These are phyloP conservation scores for Ammopiptanthus mongolicus DNA, from an alignment of 306 rosid species.

Conservation along the genomic window DNA sequence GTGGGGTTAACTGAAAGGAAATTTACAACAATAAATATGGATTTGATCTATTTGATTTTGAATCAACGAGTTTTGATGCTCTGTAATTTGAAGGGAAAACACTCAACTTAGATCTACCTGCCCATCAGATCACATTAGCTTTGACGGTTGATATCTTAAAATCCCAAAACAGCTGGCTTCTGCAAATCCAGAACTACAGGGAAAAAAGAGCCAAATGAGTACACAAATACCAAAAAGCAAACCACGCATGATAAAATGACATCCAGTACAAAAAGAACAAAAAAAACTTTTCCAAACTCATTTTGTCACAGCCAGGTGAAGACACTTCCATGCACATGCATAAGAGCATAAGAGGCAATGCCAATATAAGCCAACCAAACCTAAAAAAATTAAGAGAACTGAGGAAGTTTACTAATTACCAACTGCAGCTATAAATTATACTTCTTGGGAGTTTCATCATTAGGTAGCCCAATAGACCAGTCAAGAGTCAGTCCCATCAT, in stretches of 20 bases:
- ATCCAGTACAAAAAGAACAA: background rate
- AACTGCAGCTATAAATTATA: slow-evolving; percentile 38
- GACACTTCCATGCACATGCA: background rate
- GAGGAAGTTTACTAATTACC: slow-evolving; percentile 35
- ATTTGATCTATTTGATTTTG: slow-evolving; percentile 15
- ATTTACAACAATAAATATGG: slow-evolving; percentile 11
- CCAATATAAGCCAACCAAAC: slow-evolving; percentile 2
- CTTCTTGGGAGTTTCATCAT: slow-evolving; percentile 45
- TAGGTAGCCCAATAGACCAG: slow-evolving; percentile 42
- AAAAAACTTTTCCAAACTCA: background rate
- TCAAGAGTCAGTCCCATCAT: slow-evolving; percentile 48
- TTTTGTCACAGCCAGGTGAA: background rate
- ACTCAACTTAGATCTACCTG: slow-evolving; percentile 39
- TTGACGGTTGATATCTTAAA: slow-evolving; percentile 20
- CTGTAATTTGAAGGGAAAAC: slow-evolving; percentile 24
- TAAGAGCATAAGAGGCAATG: slow-evolving; percentile 6
- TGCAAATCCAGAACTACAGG: slow-evolving; percentile 31
- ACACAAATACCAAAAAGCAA: background rate
- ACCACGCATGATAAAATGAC: background rate
- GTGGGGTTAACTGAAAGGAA: background rate
- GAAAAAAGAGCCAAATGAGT: slow-evolving; percentile 19
- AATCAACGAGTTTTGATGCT: slow-evolving; percentile 28
- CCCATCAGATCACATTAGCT: slow-evolving; percentile 26
- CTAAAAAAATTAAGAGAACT: background rate
- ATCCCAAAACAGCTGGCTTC: slow-evolving; percentile 35